phyloP scores from a whole-genome alignment of 179 eudicot species.

The Spergularia azorica region DNA sequence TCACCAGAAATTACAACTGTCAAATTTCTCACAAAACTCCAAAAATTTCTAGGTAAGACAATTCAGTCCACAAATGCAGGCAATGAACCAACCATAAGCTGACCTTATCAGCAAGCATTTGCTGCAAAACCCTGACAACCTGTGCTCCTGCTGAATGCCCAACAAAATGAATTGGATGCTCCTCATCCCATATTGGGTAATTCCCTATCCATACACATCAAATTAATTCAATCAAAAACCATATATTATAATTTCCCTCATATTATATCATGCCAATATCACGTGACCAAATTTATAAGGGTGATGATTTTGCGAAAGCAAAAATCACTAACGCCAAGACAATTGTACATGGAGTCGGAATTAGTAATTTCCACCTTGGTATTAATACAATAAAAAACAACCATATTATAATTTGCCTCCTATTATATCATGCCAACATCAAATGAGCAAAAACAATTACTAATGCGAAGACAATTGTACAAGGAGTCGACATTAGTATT shows the following conservation, averaged over 20 bases:
- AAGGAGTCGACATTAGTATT: conserved; percentile 19
- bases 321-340: neutral
- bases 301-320: too few relatives aligned
- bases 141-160: conserved; percentile 99
- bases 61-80: neutral
- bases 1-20: neutral
- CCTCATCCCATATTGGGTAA: conserved; percentile 92
- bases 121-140: conserved; percentile 90
- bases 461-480: neutral
- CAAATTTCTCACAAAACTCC: neutral
- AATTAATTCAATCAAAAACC: neutral
- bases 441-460: neutral
- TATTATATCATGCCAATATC: neutral
- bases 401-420: neutral
- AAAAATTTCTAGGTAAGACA: neutral
- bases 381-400: neutral
- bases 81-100: conserved; percentile 2
- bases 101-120: conserved; percentile 96
- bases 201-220: conserved; percentile 48
- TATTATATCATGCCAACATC: neutral
- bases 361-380: conserved; percentile 89
- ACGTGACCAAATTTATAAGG: conserved; percentile 5
- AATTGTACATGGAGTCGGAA: neutral
- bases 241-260: neutral
- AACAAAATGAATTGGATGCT: conserved; percentile 93